A percentile compares a stretch with the other conserved stretches of the same genome.
These are phyloP conservation scores for Amphicarpaea edgeworthii DNA, from an alignment of 306 rosid genomes.

Conservation along the genomic window DNA sequence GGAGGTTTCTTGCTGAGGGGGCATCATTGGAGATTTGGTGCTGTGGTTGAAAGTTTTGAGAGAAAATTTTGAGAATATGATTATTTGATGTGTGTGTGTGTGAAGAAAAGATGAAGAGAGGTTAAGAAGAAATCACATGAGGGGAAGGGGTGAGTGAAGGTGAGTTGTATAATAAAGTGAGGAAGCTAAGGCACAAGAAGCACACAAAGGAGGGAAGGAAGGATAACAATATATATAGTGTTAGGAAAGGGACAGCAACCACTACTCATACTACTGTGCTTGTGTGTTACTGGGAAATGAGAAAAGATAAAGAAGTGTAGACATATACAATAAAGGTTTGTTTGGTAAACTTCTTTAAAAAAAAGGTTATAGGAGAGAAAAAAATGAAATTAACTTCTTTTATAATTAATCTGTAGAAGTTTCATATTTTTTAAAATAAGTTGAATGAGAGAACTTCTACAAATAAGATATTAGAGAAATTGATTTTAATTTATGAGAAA, in stretches of 20 bases:
- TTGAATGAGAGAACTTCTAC: too few relatives aligned
- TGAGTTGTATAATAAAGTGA: not conserved
- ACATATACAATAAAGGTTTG: too few relatives aligned
- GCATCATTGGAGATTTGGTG: conserved; percentile 55
- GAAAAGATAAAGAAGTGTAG: too few relatives aligned
- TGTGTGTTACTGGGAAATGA: not conserved
- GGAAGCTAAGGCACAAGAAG: conserved; percentile 34
- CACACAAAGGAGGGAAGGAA: conserved; percentile 11
- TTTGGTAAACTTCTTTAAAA: too few relatives aligned
- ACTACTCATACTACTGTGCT: not conserved
- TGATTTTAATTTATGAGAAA: too few relatives aligned
- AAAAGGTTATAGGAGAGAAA: too few relatives aligned
- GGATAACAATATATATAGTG: conserved; percentile 38
- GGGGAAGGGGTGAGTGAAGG: not conserved
- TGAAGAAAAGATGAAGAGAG: not conserved
- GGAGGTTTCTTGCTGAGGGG: conserved; percentile 62
- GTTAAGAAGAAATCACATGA: not conserved
- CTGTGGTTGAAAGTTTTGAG: not conserved
- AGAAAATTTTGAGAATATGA: not conserved
- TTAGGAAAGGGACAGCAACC: not conserved
- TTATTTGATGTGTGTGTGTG: not conserved
- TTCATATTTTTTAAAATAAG: too few relatives aligned
- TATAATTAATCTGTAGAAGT: too few relatives aligned
- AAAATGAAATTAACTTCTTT: too few relatives aligned
- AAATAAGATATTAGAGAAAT: too few relatives aligned